These are phyloP conservation scores for Poronia punctata DNA, from an alignment of 495 filamentous ascomycete species.

Conservation along the genomic window DNA sequence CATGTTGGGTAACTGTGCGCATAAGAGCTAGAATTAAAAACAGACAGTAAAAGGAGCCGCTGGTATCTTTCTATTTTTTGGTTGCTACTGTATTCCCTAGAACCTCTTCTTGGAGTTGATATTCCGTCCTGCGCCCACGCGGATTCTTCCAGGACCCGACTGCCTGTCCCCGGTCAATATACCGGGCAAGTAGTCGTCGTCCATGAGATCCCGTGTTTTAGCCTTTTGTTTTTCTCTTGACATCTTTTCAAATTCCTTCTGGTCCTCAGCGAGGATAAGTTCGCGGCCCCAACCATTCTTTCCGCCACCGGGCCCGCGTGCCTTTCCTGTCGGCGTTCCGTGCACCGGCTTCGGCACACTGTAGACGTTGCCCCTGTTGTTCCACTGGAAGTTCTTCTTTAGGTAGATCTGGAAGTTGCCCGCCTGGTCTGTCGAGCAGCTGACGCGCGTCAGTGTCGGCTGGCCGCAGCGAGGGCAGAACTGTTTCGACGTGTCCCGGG, in stretches of 20 bases:
- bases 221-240: constrained; percentile 54
- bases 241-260: constrained; percentile 80
- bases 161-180: constrained; percentile 75
- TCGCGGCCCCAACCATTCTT: constrained; percentile 77
- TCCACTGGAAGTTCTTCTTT: constrained; percentile 95
- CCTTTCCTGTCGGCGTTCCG: constrained; percentile 71
- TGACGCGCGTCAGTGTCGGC: constrained; percentile 75
- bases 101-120: constrained; percentile 71
- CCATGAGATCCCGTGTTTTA: constrained; percentile 81
- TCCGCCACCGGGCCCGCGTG: constrained; percentile 58
- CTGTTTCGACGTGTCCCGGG: constrained; percentile 79
- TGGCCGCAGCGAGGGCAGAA: constrained; percentile 92
- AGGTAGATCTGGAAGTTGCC: constrained; percentile 84
- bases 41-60: not conserved
- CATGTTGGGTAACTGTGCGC: too few relatives aligned
- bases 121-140: constrained; percentile 78
- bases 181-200: constrained; percentile 82
- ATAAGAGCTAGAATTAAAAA: not conserved
- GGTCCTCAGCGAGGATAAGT: constrained; percentile 86
- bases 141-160: constrained; percentile 55
- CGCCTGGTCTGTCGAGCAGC: constrained; percentile 70
- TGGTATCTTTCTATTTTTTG: constrained; percentile 10
- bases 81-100: constrained; percentile 10
- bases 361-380: constrained; percentile 81
- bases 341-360: constrained; percentile 87